These are phyloP conservation scores for Phaeolepiota aurea DNA, from an alignment of 768 basidiomycete genomes.

Conservation along the genomic window DNA sequence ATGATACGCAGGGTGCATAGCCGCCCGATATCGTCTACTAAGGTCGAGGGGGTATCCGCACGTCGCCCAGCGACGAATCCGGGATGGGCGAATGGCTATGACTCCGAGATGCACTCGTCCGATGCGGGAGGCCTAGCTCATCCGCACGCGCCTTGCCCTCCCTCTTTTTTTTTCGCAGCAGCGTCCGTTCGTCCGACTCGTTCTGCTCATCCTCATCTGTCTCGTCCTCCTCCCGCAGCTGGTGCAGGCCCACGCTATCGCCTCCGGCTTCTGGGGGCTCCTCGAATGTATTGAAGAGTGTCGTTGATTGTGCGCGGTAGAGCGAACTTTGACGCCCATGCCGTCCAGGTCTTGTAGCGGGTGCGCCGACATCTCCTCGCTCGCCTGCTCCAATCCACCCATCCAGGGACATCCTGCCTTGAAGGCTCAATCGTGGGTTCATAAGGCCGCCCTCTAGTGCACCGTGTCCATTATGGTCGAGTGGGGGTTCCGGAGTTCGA, in stretches of 20 bases:
- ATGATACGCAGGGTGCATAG: slow-evolving; percentile 1
- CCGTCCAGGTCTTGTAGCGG: slow-evolving; percentile 21
- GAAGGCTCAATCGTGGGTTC: slow-evolving; percentile 74
- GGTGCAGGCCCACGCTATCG: slow-evolving; percentile 42
- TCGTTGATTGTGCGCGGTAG: slow-evolving; percentile 55
- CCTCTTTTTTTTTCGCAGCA: slow-evolving; percentile 18
- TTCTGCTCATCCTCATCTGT: slow-evolving; percentile 39
- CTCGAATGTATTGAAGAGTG: slow-evolving; percentile 74
- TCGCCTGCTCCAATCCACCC: slow-evolving; percentile 47
- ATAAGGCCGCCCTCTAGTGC: slow-evolving; percentile 60
- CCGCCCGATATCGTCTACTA: slow-evolving; percentile 6
- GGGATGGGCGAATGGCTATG: slow-evolving; percentile 44
- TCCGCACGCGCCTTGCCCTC: slow-evolving; percentile 7
- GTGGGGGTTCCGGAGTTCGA: slow-evolving; percentile 41
- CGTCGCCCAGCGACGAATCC: slow-evolving; percentile 27
- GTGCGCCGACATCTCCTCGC: slow-evolving; percentile 15
- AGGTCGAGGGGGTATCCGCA: slow-evolving; percentile 12
- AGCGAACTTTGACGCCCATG: slow-evolving; percentile 63
- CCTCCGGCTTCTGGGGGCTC: slow-evolving; percentile 19
- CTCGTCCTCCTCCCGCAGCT: slow-evolving; percentile 63
- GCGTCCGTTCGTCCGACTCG: slow-evolving; percentile 40
- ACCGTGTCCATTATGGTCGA: slow-evolving; percentile 33
- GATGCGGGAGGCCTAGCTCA: slow-evolving; percentile 10
- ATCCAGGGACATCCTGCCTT: slow-evolving; percentile 76
- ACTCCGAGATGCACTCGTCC: slow-evolving; percentile 38